Base-by-base conservation (phyloP, 2,329 filamentous ascomycete species). In the Penicillium sp. region DNA sequence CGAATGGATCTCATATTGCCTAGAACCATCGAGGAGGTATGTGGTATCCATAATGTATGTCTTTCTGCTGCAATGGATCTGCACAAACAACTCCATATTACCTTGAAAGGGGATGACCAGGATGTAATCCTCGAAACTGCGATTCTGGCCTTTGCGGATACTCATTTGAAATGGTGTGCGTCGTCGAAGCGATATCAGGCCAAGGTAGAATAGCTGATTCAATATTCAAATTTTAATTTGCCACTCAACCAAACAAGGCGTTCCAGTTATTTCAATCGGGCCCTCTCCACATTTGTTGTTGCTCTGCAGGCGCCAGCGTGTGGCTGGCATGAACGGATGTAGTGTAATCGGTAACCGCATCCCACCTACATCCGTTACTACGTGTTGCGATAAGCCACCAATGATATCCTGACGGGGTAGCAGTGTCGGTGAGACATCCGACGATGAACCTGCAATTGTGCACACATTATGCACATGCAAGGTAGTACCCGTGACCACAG, bases 111-210 rank as follows among this genome's bases (percentile, higher is more conserved):
- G 11, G 10, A 40, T 7, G 0, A 1, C 9, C 34, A 47, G 4
- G 27, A 34, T 7, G 4, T 18, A 2, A 26, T 32, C 8, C 42
- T 34, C 2, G 42, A 52, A 14, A 40, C 42, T 4, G 5, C 14
- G 11, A 3, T 47, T 30, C 19, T 52, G 18, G 42, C 42, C 18
- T 47, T 52, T n/a, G 35, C 27, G 0, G 42, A 47, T 1, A 52
- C 49, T 4, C 49, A 52, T 27, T 29, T 52, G 18, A 52, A 40
- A 47, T 52, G 49, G 49, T 47, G 42, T n/a, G 14, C 42, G 1
- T 52, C 49, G 2, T 52, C 35, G 3, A 52, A 52, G 2, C 29
- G 49, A 19, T 52, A 52, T 1, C 49, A 52, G 19, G 49, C 49
- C 4, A 47, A 41, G 26, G 27, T 52, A 13, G 23, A 45, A 38